Evolutionary conservation across 257 asterid genomes (phyloP).

Genomic region (Mentha longifolia): DNA sequence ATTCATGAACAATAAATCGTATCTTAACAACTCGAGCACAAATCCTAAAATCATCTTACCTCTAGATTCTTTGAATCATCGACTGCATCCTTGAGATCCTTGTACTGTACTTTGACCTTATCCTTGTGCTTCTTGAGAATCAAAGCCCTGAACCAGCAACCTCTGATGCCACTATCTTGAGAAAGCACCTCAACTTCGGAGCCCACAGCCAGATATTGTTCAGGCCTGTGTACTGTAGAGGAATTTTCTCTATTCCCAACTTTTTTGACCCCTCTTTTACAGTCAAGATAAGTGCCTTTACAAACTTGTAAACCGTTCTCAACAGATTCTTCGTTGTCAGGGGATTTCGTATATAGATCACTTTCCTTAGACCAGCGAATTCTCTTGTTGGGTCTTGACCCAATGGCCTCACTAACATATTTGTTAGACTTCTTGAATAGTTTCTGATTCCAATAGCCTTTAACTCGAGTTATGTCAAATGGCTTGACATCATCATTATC

Average conservation of each 20-base stretch:
- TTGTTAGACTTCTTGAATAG: conserved; percentile 46
- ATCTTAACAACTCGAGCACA: background rate
- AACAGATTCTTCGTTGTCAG: conserved; percentile 25
- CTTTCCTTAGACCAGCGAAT: conserved; percentile 54
- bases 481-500: conserved; percentile 69
- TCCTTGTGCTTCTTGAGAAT: conserved; percentile 70
- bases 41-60: conserved; percentile 42
- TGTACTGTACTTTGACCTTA: conserved; percentile 74
- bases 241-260: conserved; percentile 30
- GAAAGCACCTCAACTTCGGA: conserved; percentile 79
- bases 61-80: conserved; percentile 72
- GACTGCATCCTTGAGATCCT: conserved; percentile 72
- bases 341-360: conserved; percentile 36
- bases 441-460: conserved; percentile 84
- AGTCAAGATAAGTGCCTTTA: background rate
- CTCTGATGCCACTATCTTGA: conserved; percentile 87
- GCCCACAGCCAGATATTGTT: conserved; percentile 51
- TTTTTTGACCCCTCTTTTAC: conserved; percentile 20
- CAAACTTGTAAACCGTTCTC: conserved; percentile 35
- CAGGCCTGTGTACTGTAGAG: conserved; percentile 18
- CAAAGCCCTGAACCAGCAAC: conserved; percentile 88
- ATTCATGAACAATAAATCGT: background rate
- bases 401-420: conserved; percentile 41
- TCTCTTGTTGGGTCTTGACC: conserved; percentile 63
- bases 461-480: conserved; percentile 61